phyloP scores from a whole-genome alignment of 495 filamentous ascomycete genomes.

The Lepidopterella palustris region DNA sequence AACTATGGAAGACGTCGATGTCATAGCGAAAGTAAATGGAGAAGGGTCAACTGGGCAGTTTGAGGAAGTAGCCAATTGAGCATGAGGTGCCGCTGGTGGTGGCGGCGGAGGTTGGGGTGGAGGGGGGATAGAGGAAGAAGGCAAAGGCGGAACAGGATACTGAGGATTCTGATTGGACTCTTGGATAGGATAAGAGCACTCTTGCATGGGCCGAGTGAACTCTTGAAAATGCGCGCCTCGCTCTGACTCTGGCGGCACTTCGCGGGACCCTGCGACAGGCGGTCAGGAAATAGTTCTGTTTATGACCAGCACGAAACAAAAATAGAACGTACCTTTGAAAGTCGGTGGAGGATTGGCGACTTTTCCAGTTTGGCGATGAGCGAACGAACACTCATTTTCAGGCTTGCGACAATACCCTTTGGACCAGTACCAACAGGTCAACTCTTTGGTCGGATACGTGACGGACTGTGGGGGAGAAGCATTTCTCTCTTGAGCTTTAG shows the following conservation, averaged over 20 bases:
- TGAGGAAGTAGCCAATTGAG: background rate
- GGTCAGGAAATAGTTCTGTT: no score
- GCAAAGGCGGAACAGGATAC: background rate
- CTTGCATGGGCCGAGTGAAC: no score
- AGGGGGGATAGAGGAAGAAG: background rate
- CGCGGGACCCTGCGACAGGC: no score
- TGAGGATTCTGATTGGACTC: no score
- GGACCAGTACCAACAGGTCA: constrained; percentile 13
- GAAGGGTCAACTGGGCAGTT: background rate
- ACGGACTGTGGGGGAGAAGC: background rate
- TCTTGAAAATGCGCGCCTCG: background rate
- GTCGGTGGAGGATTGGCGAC: background rate
- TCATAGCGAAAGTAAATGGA: background rate
- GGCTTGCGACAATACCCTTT: constrained; percentile 1
- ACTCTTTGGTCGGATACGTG: background rate
- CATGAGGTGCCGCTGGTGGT: background rate
- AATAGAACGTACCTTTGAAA: background rate
- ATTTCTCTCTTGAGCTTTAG: background rate
- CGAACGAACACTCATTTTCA: background rate
- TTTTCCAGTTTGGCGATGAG: background rate
- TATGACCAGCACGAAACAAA: no score
- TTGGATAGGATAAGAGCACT: no score
- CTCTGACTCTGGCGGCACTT: background rate
- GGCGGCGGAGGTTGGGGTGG: background rate
- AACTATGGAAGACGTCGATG: background rate